Evolutionary conservation across 768 basidiomycete species (phyloP).

Genomic region (Podaxis sp.): DNA sequence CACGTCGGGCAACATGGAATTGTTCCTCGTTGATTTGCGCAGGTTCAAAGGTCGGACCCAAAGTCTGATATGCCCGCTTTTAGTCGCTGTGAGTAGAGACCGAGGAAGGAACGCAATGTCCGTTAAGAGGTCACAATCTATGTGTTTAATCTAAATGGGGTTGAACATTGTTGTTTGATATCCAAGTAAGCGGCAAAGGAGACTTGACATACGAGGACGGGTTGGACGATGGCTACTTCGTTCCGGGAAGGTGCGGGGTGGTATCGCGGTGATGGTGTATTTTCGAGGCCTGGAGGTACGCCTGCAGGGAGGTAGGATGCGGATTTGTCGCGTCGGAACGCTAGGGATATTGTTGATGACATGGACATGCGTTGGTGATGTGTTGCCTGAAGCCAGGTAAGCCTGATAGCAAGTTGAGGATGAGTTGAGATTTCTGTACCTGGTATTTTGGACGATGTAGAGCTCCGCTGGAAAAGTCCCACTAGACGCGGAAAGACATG

Average conservation of each 20-base stretch:
- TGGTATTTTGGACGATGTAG: conserved; percentile 86
- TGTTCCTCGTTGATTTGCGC: conserved; percentile 30
- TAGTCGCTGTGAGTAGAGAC: conserved; percentile 76
- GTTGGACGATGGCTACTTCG: conserved; percentile 88
- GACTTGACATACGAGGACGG: conserved; percentile 66
- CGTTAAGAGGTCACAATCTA: conserved; percentile 80
- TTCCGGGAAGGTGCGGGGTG: conserved; percentile 90
- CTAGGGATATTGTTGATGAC: conserved; percentile 76
- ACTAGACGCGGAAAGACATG: conserved; percentile 43
- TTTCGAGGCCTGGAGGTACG: conserved; percentile 37
- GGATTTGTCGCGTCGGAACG: conserved; percentile 63
- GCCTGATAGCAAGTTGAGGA: neutral
- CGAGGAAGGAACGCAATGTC: conserved; percentile 76
- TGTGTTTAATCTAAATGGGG: conserved; percentile 62
- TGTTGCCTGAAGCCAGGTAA: conserved; percentile 34
- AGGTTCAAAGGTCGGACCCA: conserved; percentile 79
- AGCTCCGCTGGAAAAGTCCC: conserved; percentile 92
- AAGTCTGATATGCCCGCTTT: conserved; percentile 74
- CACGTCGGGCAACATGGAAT: conserved; percentile 19
- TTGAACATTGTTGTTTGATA: neutral
- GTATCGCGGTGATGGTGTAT: conserved; percentile 50
- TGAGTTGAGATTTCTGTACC: conserved; percentile 27
- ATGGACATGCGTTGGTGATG: conserved; percentile 77
- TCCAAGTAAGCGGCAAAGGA: conserved; percentile 1
- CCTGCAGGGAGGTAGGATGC: conserved; percentile 52